Base-by-base conservation (phyloP, 768 basidiomycete species). In the Leccinum ochraceum region DNA sequence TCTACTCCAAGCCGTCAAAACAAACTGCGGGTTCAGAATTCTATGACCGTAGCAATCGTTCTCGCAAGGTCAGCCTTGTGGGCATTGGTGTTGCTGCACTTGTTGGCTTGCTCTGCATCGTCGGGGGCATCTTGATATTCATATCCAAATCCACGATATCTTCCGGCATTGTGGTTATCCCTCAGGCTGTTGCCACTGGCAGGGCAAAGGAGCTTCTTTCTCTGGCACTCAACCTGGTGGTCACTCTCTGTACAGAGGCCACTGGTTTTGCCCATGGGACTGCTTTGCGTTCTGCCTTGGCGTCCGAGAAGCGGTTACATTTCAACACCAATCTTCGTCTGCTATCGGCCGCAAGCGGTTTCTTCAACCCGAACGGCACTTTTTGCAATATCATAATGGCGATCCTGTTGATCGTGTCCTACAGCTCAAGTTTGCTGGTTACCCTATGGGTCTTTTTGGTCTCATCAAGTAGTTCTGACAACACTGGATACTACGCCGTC, bases 301-400 rank as follows among this genome's bases (percentile, higher is more conserved):
- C 72, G 6, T 66, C 73, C 6, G 57, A 74, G 24, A 54, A 5
- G 17, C 67, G 61, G 17, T 62, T 74, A 28, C 57, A 28, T 20
- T 75, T 71, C 54, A 73, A 73, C 48, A 69, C 71, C 28, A 74
- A 74, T 55, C 66, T 74, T 26, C 69, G 71, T 36, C 56, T 75
- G 32, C 64, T 74, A 3, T 63, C 70, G 14, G 71, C 74, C 6
- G 58, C 56, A 22, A 39, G 37, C 3, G 63, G 71, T 2, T 58
- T 36, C 51, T 61, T 62, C 4, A 71, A 60, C 39, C 64, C 73
- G 11, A 74, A 69, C 10, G 71, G 72, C 50, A 63, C 67, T 7
- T 3, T 53, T 8, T 69, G 56, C 2, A 74, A 68, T 16, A 1
- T 63, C 8, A 11, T 67, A 39, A 71, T 71, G 72, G 62, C 68